phyloP scores from a whole-genome alignment of 768 basidiomycete genomes.

The Goffeauzyma gilvescens region DNA sequence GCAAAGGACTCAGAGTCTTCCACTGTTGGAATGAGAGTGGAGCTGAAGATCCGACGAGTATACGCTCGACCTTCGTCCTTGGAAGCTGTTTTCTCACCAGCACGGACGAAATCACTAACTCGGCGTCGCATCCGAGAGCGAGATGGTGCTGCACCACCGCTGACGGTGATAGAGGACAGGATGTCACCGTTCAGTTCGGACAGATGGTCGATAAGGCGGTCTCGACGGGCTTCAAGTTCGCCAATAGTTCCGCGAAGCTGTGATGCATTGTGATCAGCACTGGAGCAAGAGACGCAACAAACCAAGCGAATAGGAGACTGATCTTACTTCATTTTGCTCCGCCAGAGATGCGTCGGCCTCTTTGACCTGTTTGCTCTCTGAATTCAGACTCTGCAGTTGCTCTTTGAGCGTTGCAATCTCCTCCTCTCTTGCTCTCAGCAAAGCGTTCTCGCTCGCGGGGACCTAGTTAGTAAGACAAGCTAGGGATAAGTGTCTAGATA shows the following conservation, averaged over 20 bases:
- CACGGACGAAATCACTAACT: constrained; percentile 26
- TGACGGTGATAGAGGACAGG: constrained; percentile 20
- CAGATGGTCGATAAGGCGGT: constrained; percentile 19
- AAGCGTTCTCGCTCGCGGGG: constrained; percentile 23
- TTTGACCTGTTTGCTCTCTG: constrained; percentile 2
- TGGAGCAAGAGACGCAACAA: background rate
- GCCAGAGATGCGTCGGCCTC: background rate
- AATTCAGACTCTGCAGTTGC: constrained; percentile 15
- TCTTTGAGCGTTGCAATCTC: constrained; percentile 29
- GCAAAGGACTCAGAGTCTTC: constrained; percentile 8
- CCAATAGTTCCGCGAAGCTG: constrained; percentile 26
- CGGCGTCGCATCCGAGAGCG: constrained; percentile 22
- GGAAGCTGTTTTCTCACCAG: constrained; percentile 11
- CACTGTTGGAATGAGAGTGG: constrained; percentile 15
- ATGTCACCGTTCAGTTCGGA: constrained; percentile 27
- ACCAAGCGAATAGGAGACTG: background rate
- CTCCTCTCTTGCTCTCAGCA: constrained; percentile 28
- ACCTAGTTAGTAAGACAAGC: constrained; percentile 12
- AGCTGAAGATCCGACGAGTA: constrained; percentile 23
- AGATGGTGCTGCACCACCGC: background rate
- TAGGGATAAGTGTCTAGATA: background rate
- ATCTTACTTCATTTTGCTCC: constrained; percentile 5
- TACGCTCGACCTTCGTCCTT: background rate
- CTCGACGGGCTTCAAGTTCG: constrained; percentile 25
- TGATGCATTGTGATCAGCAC: background rate